These are phyloP conservation scores for Verticillium nubilum DNA, from an alignment of 2,329 filamentous ascomycete genomes.

Conservation along the genomic window DNA sequence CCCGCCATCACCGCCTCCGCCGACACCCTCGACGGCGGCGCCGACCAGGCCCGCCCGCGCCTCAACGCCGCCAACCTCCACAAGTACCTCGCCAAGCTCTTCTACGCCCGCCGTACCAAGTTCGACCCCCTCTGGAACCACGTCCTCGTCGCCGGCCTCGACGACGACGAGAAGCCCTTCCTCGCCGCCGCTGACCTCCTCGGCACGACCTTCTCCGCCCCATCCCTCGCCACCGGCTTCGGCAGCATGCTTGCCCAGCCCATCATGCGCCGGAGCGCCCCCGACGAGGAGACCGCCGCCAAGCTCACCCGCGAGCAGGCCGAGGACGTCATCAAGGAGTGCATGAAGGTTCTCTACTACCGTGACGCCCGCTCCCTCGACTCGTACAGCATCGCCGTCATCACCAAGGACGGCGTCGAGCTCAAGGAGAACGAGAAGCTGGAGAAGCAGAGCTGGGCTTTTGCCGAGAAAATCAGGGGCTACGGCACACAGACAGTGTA, in stretches of 20 bases:
- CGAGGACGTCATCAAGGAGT: slow-evolving; percentile 77
- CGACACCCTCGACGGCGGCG: background rate
- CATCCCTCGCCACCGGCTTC: slow-evolving; percentile 88
- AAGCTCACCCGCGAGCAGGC: slow-evolving; percentile 73
- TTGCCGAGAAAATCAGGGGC: slow-evolving; percentile 89
- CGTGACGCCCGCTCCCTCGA: slow-evolving; percentile 90
- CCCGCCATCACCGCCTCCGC: slow-evolving; percentile 32
- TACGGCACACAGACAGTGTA: slow-evolving; percentile 81
- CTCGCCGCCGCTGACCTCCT: slow-evolving; percentile 87
- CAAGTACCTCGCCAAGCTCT: slow-evolving; percentile 91
- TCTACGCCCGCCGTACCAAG: slow-evolving; percentile 91
- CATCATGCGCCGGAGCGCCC: slow-evolving; percentile 76
- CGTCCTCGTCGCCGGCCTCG: slow-evolving; percentile 83
- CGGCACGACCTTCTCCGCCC: slow-evolving; percentile 84
- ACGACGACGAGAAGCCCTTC: slow-evolving; percentile 76
- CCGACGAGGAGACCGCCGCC: slow-evolving; percentile 73
- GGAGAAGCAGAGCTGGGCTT: slow-evolving; percentile 96
- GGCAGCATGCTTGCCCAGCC: slow-evolving; percentile 90
- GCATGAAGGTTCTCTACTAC: slow-evolving; percentile 98
- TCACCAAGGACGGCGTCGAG: slow-evolving; percentile 85
- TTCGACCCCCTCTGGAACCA: slow-evolving; percentile 99
- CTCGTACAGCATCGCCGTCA: slow-evolving; percentile 82
- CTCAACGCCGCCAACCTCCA: slow-evolving; percentile 93
- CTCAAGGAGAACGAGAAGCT: slow-evolving; percentile 80
- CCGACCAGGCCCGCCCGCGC: slow-evolving; percentile 24